Base-by-base conservation (phyloP, 176 grass and related monocot genomes). In the Triticum urartu region DNA sequence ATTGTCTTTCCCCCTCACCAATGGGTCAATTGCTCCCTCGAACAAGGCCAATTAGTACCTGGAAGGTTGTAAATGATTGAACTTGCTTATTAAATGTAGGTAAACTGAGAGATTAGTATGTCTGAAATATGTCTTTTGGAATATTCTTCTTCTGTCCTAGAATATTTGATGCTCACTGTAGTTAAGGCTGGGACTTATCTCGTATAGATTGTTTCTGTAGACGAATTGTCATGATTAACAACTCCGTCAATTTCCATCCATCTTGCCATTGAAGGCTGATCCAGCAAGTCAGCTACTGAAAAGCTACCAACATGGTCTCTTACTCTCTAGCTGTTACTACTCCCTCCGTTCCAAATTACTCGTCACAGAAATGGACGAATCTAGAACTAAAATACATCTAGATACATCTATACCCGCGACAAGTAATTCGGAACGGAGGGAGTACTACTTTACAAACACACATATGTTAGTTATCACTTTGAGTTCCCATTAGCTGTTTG, bases 271-370 rank as follows among this genome's bases (percentile, higher is more conserved):
- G 69, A 67, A 76, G 3, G 32, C 60, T 30, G 13, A 28, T 58
- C 72, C 42, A 7, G 32, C 10, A 87, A 39, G 21, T 20, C 22
- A 35, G 56, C 75, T 72, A 62, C 4, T 79, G 0, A 72, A 84
- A 88, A 88, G 66, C 66, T 64, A 84, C 36, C 21, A 14, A 79
- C 2, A n/a, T 79, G 65, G 11, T 10, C 47, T 50, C 47, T 50
- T 50, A 0, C 47, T 50, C 47, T 50, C 0, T 50, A 43, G 42
- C 10, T 24, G n/a, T 43, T 43, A n/a, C 21, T 25, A 25, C 25
- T 25, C 25, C 25, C 25, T 25, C 25, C 25, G 25, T 25, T 25
- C 25, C 25, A 25, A 25, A 25, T 25, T 25, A 1, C 25, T 25
- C 25, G 25, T 25, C 25, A 25, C 25, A 25, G 25, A 25, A 25